phyloP scores from a whole-genome alignment of 805 yeast genomes.

The Lipomyces chichibuensis region DNA sequence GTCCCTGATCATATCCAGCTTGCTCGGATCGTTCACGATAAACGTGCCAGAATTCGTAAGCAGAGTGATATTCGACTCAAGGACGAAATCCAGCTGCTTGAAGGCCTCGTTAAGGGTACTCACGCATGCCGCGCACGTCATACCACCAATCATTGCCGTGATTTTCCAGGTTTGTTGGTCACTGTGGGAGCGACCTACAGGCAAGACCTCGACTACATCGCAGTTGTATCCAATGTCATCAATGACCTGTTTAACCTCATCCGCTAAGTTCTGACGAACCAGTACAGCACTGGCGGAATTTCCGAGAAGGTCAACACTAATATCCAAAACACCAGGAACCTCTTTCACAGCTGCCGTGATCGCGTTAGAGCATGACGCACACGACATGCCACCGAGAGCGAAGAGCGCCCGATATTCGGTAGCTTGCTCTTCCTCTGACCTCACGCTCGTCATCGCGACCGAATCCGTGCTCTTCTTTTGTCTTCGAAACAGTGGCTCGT shows the following conservation, averaged over 20 bases:
- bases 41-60: conserved; percentile 68
- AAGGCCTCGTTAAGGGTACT: conserved; percentile 54
- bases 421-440: conserved; percentile 36
- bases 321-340: conserved; percentile 44
- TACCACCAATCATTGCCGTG: conserved; percentile 68
- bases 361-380: conserved; percentile 61
- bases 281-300: conserved; percentile 59
- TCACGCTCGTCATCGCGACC: not conserved
- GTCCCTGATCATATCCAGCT: conserved; percentile 51
- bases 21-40: conserved; percentile 48
- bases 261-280: conserved; percentile 54
- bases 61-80: conserved; percentile 56
- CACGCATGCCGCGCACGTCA: conserved; percentile 74
- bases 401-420: conserved; percentile 55
- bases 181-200: conserved; percentile 49
- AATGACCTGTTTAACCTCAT: conserved; percentile 54
- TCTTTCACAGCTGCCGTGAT: conserved; percentile 50
- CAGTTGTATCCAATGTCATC: conserved; percentile 55
- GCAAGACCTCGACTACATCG: conserved; percentile 60
- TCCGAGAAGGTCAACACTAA: conserved; percentile 56
- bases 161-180: conserved; percentile 53
- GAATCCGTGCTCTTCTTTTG: conserved; percentile 6
- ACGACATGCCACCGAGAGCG: conserved; percentile 68
- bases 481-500: conserved; percentile 11
- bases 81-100: conserved; percentile 54